These are phyloP conservation scores for Colletotrichum tropicale DNA, from an alignment of 2,329 filamentous ascomycete species.

Conservation along the genomic window DNA sequence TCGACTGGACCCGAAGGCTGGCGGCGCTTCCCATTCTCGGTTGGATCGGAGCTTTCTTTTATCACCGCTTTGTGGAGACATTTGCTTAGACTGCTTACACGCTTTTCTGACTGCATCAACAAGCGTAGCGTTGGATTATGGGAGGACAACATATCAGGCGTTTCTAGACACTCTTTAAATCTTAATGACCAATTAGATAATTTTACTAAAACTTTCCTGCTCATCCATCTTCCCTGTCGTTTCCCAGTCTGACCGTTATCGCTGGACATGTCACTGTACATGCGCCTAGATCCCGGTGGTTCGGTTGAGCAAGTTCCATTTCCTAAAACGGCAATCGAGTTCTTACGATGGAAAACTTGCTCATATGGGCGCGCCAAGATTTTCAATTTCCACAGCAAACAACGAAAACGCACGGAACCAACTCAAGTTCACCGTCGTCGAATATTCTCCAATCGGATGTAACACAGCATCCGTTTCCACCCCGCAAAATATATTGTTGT, in stretches of 20 bases:
- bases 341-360: neutral
- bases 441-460: neutral
- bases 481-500: neutral
- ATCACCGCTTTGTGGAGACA: constrained; percentile 4
- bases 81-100: constrained; percentile 1
- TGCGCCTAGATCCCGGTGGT: neutral
- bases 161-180: neutral
- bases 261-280: neutral
- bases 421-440: neutral
- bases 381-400: neutral
- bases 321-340: neutral
- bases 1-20: constrained; percentile 14
- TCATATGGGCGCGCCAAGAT: constrained; percentile 16
- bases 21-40: constrained; percentile 3
- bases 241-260: neutral
- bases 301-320: constrained; percentile 10
- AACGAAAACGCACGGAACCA: neutral
- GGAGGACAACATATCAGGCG: neutral
- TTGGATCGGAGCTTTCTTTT: constrained; percentile 7
- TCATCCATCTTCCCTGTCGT: neutral
- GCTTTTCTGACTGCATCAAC: neutral
- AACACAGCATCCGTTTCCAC: neutral
- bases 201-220: neutral
- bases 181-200: neutral
- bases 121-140: neutral